Evolutionary conservation across 768 basidiomycete species (phyloP), one percentile per base, ranked within the genome.

Genomic region (Hygrophoropsis aurantiaca): DNA sequence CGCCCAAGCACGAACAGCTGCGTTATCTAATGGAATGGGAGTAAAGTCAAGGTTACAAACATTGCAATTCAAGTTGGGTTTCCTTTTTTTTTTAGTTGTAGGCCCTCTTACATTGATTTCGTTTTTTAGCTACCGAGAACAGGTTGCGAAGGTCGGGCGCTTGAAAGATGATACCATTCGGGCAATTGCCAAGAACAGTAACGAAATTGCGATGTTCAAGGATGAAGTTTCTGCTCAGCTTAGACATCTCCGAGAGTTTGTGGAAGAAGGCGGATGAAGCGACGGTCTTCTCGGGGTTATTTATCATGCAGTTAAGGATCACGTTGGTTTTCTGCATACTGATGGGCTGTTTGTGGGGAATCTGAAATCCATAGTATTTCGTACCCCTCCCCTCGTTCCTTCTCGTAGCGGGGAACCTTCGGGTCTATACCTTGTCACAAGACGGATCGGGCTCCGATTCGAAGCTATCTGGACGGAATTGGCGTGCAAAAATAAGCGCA

Each of bases 121-220:
- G 21, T n/a, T 42, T 7, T 23, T 34, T 59, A 91, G 89, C 42
- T 87, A 89, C 60, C 80, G 81, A 53, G 89, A 91, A 58, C 88
- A 91, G 57, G 67, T 87, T 11, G 87, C 87, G 50, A 87, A 85
- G 58, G 80, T 87, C 18, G 75, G 78, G 39, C 78, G 87, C 40
- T 60, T 91, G 23, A 85, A 81, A 54, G 88, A 92, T 45, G 88
- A 90, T 56, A 90, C 87, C 0, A 78, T 88, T 37, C 81, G 87
- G 0, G 85, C 84, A 15, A 88, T 92, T 50, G 79, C 87, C 48
- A 91, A 90, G 74, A 90, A 84, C 63, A 86, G 85, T 57, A 87
- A 85, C 52, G 90, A 91, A 52, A 87, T 90, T 27, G 85, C 82
- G 13, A 75, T 81, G 58, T 90, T 91, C 73, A 90, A 90, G 66